phyloP scores from a whole-genome alignment of 345 rosid species.

The Pelargonium nanum region DNA sequence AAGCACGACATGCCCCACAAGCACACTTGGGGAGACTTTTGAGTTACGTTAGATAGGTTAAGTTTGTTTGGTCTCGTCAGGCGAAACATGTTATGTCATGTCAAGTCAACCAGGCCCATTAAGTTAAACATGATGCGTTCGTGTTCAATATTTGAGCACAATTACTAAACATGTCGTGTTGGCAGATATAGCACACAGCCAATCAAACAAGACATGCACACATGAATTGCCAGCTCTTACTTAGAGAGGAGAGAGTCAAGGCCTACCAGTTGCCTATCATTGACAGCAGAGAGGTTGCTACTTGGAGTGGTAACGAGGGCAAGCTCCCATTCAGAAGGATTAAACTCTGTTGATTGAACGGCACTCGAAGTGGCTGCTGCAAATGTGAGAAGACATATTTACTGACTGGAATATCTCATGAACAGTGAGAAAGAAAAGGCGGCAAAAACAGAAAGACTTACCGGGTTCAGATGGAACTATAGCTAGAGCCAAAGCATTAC shows the following conservation, averaged over 20 bases:
- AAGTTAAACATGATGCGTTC: too few species aligned
- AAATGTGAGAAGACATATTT: conserved; percentile 18
- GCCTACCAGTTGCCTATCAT: conserved; percentile 79
- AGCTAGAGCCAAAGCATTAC: conserved; percentile 88
- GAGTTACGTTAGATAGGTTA: too few species aligned
- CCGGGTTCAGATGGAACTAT: conserved; percentile 63
- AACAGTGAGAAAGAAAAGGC: not conserved
- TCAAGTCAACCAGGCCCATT: too few species aligned
- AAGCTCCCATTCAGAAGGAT: conserved; percentile 95
- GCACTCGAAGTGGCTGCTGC: conserved; percentile 38
- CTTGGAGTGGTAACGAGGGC: conserved; percentile 77
- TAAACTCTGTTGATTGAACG: conserved; percentile 49
- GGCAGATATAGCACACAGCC: too few species aligned
- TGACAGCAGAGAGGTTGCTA: conserved; percentile 60
- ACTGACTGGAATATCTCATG: not conserved
- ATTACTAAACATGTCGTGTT: too few species aligned
- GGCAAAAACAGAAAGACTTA: conserved; percentile 9
- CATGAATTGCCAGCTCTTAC: not conserved
- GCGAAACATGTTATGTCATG: too few species aligned
- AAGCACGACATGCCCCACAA: too few species aligned
- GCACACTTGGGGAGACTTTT: too few species aligned
- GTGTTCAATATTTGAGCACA: too few species aligned
- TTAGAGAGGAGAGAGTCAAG: not conserved
- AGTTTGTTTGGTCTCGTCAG: too few species aligned
- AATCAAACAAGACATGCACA: not conserved